Percentiles rank a stretch among this genome's conserved stretches.
These are phyloP conservation scores for Aspergillus sp. DNA, from an alignment of 2,329 filamentous ascomycete species.

Conservation along the genomic window DNA sequence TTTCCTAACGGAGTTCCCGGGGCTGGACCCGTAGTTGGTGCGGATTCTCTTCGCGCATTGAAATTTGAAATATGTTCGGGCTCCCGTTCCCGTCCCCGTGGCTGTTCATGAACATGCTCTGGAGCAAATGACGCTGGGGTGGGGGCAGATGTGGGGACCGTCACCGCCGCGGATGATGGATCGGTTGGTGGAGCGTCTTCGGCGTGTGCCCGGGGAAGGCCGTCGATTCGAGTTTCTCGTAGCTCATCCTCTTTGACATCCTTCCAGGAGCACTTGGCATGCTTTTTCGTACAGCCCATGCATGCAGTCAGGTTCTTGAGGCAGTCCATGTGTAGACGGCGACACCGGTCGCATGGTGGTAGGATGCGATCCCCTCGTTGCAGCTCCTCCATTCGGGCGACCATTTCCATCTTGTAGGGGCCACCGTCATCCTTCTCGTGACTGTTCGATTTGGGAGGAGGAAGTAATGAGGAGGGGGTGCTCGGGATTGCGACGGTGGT, in stretches of 20 bases:
- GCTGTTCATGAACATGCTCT: not conserved
- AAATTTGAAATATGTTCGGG: slow-evolving; percentile 2
- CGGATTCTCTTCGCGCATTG: slow-evolving; percentile 15
- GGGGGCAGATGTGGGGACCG: not conserved
- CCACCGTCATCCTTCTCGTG: slow-evolving; percentile 54
- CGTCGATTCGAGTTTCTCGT: slow-evolving; percentile 19
- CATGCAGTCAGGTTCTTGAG: slow-evolving; percentile 83
- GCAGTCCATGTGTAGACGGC: slow-evolving; percentile 74
- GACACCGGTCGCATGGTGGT: slow-evolving; percentile 81
- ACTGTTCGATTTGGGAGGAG: slow-evolving; percentile 41
- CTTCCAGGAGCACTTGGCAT: slow-evolving; percentile 83
- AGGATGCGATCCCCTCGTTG: slow-evolving; percentile 67
- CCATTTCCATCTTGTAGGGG: slow-evolving; percentile 61
- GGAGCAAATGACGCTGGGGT: slow-evolving; percentile 2
- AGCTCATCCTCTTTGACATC: slow-evolving; percentile 71
- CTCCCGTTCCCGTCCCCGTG: slow-evolving; percentile 1
- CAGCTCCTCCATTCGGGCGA: slow-evolving; percentile 70
- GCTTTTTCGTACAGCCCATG: slow-evolving; percentile 82
- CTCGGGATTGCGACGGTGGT: slow-evolving; percentile 51
- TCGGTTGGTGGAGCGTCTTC: slow-evolving; percentile 11
- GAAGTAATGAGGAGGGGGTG: slow-evolving; percentile 50
- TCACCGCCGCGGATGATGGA: not conserved
- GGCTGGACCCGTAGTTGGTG: slow-evolving; percentile 15
- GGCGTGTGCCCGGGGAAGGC: slow-evolving; percentile 7
- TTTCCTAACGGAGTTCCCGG: slow-evolving; percentile 16